Evolutionary conservation across 139 green algal genomes (phyloP).

Genomic region (Pseudopediastrum boryanum): DNA sequence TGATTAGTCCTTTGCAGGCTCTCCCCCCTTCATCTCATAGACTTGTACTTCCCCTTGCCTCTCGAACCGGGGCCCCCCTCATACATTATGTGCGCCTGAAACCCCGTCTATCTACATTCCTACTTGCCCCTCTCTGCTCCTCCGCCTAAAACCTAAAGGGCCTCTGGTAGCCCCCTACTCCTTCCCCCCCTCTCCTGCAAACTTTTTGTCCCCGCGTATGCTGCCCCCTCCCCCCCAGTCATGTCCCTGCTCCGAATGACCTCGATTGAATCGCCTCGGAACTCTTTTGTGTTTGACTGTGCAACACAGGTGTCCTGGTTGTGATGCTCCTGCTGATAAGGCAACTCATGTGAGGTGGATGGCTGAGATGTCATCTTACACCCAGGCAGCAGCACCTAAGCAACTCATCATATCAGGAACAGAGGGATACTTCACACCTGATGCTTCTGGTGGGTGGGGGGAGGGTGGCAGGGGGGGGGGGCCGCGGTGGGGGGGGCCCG

Average conservation of each 20-base stretch:
- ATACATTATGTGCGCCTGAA: too few relatives aligned
- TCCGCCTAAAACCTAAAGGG: neutral
- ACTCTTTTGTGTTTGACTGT: neutral
- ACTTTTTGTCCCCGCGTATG: neutral
- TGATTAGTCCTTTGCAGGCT: too few relatives aligned
- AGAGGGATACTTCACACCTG: slow-evolving; percentile 26
- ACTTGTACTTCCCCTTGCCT: too few relatives aligned
- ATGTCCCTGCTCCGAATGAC: too few relatives aligned
- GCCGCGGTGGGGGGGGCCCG: too few relatives aligned
- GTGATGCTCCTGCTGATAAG: neutral
- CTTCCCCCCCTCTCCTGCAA: neutral
- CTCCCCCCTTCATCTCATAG: too few relatives aligned
- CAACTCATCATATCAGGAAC: slow-evolving; percentile 27
- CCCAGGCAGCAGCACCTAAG: slow-evolving; percentile 16
- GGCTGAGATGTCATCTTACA: neutral
- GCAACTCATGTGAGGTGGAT: neutral
- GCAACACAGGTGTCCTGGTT: slow-evolving; percentile 12
- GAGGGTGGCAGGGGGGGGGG: too few relatives aligned
- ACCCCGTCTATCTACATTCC: too few relatives aligned
- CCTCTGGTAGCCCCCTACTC: neutral
- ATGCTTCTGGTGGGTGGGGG: neutral
- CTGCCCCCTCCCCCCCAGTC: neutral
- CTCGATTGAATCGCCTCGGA: too few relatives aligned
- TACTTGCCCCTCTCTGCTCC: neutral
- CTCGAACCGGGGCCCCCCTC: too few relatives aligned